These are phyloP conservation scores for Spergularia marina DNA, from an alignment of 148 eudicot species.

Conservation along the genomic window DNA sequence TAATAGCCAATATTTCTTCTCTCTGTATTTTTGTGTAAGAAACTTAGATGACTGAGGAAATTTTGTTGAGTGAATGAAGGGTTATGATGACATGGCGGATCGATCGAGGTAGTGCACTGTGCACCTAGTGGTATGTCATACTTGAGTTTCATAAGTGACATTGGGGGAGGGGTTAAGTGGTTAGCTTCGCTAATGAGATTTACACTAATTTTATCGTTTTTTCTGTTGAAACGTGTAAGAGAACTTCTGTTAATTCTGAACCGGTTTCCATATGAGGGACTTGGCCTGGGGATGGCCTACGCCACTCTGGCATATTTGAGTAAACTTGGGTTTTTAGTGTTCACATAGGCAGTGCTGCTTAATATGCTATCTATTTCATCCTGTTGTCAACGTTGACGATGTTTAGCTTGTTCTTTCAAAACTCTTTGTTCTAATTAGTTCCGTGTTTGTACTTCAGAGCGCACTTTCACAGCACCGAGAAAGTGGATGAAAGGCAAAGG, in stretches of 20 bases:
- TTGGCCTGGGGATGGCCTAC: not conserved
- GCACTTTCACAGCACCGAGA: slow-evolving; percentile 76
- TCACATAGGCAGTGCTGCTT: not conserved
- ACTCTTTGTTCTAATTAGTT: slow-evolving; percentile 8
- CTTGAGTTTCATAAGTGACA: too few species aligned
- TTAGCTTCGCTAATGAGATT: too few species aligned
- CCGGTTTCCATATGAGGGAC: too few species aligned
- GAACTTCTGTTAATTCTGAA: too few species aligned
- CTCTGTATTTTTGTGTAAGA: too few species aligned
- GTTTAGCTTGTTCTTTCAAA: not conserved
- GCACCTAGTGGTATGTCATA: too few species aligned
- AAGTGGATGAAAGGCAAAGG: slow-evolving; percentile 99
- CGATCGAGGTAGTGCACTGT: not conserved
- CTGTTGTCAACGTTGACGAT: not conserved
- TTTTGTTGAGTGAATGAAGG: too few species aligned
- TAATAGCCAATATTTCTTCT: too few species aligned
- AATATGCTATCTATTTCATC: not conserved
- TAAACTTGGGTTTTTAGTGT: not conserved
- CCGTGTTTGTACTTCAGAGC: slow-evolving; percentile 45
- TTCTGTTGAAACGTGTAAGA: too few species aligned
- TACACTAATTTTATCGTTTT: too few species aligned
- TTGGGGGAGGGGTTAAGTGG: too few species aligned
- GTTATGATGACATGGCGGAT: not conserved
- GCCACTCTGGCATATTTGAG: not conserved
- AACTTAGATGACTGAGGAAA: too few species aligned